phyloP scores from a whole-genome alignment of 805 yeast genomes.

The Saccharomyces kudriavzevii region DNA sequence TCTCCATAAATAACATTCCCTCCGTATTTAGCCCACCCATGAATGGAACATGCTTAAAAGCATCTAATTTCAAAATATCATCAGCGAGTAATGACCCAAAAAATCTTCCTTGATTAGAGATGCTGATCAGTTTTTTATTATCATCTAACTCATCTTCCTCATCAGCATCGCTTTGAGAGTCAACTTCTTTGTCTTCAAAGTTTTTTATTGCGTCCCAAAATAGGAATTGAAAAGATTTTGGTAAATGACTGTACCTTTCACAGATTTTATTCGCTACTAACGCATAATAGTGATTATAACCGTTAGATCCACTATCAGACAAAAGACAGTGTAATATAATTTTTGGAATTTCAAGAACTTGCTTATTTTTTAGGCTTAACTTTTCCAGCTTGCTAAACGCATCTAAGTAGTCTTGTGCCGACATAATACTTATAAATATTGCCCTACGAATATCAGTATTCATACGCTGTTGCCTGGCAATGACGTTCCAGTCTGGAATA shows the following conservation, averaged over 20 bases:
- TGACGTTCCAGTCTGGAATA: conserved; percentile 79
- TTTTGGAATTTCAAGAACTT: conserved; percentile 79
- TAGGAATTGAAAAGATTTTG: conserved; percentile 80
- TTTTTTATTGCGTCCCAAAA: conserved; percentile 81
- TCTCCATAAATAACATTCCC: conserved; percentile 61
- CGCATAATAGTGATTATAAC: conserved; percentile 86
- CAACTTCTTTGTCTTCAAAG: conserved; percentile 48
- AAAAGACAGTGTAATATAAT: conserved; percentile 81
- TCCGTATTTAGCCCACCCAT: conserved; percentile 56
- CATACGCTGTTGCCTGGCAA: conserved; percentile 84
- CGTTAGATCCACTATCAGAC: conserved; percentile 47
- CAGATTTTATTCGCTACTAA: conserved; percentile 70
- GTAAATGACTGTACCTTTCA: conserved; percentile 53
- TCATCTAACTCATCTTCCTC: conserved; percentile 39
- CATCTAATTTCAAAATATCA: conserved; percentile 63
- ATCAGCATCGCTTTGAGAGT: conserved; percentile 25
- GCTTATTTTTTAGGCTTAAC: conserved; percentile 65
- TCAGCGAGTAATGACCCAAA: conserved; percentile 72
- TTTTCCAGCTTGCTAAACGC: conserved; percentile 78
- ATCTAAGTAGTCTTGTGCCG: conserved; percentile 86
- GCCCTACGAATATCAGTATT: conserved; percentile 94
- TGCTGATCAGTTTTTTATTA: conserved; percentile 46
- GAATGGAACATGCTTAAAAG: conserved; percentile 66
- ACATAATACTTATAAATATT: conserved; percentile 87
- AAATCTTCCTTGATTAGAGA: conserved; percentile 69